Percentiles rank a stretch among this genome's conserved stretches.
These are phyloP conservation scores for Russula lepida DNA, from an alignment of 768 basidiomycete species.

Conservation along the genomic window DNA sequence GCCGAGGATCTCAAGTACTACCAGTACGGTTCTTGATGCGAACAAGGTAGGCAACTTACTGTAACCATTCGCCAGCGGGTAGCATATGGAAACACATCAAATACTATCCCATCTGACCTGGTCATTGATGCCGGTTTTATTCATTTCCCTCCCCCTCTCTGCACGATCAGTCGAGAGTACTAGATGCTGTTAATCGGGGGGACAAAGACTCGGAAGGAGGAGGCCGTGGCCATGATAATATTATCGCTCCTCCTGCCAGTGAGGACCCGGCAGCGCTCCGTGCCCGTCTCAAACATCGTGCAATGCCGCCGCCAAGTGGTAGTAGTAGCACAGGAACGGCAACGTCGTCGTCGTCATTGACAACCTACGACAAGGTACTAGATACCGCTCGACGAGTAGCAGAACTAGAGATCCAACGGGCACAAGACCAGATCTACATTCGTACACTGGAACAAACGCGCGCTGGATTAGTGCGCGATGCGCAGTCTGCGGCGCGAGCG, in stretches of 20 bases:
- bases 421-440: constrained; percentile 8
- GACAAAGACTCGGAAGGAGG: not conserved
- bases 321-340: no score
- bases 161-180: not conserved
- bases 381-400: constrained; percentile 8
- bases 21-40: not conserved
- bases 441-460: constrained; percentile 4
- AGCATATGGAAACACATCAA: not conserved
- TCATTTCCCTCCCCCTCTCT: no score
- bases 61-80: not conserved
- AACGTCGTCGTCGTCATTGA: not conserved
- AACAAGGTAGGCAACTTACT: no score
- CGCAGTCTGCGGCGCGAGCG: not conserved
- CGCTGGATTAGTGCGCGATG: not conserved
- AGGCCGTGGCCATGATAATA: no score
- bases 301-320: not conserved
- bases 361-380: constrained; percentile 2
- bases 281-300: constrained; percentile 8
- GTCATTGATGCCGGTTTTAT: not conserved
- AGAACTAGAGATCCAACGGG: constrained; percentile 2
- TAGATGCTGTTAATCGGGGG: not conserved
- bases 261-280: constrained; percentile 8
- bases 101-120: no score
- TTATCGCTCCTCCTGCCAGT: no score
- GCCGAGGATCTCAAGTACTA: not conserved